Conservation (phyloP, 2,329 filamentous ascomycete genomes). For the Ilyonectria destructans region DNA sequence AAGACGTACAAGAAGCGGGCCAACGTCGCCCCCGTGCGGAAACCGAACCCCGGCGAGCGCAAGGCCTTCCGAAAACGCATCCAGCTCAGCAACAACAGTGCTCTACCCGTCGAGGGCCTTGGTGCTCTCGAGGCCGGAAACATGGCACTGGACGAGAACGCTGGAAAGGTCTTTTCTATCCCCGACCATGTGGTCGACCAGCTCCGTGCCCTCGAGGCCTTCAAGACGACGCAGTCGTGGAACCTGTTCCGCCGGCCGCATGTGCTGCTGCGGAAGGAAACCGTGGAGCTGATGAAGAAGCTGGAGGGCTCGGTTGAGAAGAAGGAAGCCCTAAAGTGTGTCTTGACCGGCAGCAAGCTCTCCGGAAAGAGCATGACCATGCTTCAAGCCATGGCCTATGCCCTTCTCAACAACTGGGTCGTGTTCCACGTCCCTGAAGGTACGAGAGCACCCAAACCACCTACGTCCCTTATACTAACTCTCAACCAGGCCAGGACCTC, state of each 20-base stretch:
- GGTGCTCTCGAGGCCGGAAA: constrained; percentile 71
- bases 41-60: constrained; percentile 83
- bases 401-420: constrained; percentile 87
- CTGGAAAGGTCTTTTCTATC: constrained; percentile 80
- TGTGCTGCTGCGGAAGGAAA: constrained; percentile 84
- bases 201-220: constrained; percentile 87
- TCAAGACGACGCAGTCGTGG: constrained; percentile 94
- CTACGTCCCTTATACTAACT: constrained; percentile 23
- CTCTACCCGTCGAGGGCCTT: constrained; percentile 82
- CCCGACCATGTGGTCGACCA: constrained; percentile 82
- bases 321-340: constrained; percentile 73
- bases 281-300: constrained; percentile 77
- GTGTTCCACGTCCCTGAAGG: constrained; percentile 93
- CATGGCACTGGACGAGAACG: constrained; percentile 68
- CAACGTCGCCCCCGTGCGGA: constrained; percentile 63
- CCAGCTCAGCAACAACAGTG: constrained; percentile 94
- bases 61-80: constrained; percentile 91
- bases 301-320: constrained; percentile 70
- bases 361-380: constrained; percentile 91
- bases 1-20: constrained; percentile 69
- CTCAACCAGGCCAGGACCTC: constrained; percentile 78
- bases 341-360: constrained; percentile 81
- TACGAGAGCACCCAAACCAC: constrained; percentile 59
- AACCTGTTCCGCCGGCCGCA: constrained; percentile 87
- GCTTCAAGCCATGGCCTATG: constrained; percentile 87